Conservation (phyloP, 805 yeast genomes). For the Monosporozyma unispora region DNA sequence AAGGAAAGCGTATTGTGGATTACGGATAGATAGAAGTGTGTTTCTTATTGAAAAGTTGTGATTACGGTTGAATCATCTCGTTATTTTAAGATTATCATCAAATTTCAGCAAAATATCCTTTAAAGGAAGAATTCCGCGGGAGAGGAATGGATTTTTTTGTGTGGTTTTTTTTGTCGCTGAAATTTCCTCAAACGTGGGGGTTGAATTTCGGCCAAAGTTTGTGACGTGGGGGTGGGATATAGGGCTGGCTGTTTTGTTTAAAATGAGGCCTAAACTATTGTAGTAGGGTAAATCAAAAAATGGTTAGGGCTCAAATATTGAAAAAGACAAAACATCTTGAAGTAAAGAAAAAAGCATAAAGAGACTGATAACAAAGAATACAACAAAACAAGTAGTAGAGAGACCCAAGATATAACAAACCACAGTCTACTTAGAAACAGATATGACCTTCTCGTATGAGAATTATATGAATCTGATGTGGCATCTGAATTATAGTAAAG, state of each 20-base stretch:
- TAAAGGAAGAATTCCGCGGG: background rate
- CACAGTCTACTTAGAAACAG: background rate
- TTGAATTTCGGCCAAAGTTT: background rate
- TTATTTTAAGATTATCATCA: background rate
- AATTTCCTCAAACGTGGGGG: background rate
- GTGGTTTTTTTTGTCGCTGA: background rate
- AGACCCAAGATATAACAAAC: background rate
- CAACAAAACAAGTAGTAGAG: background rate
- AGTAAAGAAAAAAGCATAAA: too few relatives aligned
- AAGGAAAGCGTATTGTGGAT: too few relatives aligned
- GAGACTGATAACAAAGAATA: background rate
- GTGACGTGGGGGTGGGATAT: background rate
- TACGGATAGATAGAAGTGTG: too few relatives aligned
- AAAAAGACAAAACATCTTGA: too few relatives aligned
- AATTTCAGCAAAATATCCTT: background rate
- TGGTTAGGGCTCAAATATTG: background rate
- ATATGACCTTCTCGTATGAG: slow-evolving; percentile 10
- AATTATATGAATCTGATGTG: slow-evolving; percentile 25
- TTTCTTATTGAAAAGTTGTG: too few relatives aligned
- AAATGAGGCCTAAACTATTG: background rate
- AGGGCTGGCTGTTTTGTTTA: background rate
- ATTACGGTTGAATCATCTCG: background rate
- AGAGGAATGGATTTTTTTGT: background rate
- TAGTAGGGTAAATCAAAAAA: background rate
- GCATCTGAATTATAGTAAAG: slow-evolving; percentile 20